These are phyloP conservation scores for Hericium erinaceus DNA, from an alignment of 768 basidiomycete genomes.

Conservation along the genomic window DNA sequence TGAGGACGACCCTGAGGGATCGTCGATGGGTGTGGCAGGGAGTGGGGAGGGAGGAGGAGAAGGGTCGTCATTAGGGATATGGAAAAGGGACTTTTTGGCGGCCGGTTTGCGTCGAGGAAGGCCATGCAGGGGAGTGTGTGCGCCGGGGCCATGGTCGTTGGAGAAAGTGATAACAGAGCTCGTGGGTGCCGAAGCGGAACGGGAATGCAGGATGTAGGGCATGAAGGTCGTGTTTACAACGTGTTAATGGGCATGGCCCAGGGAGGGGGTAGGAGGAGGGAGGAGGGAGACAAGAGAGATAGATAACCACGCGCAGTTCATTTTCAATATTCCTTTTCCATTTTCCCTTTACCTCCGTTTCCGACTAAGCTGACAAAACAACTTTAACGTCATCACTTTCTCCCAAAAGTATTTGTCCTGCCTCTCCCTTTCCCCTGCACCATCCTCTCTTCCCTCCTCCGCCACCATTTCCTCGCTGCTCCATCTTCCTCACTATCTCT, in stretches of 20 bases:
- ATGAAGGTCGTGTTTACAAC: conserved; percentile 2
- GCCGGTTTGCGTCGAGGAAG: conserved; percentile 1
- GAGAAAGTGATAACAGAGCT: conserved; percentile 8
- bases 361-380: background rate
- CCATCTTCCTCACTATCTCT: background rate
- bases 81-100: conserved; percentile 10
- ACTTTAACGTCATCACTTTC: background rate
- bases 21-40: background rate
- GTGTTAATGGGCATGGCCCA: no score
- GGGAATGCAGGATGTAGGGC: conserved; percentile 13
- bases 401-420: no score
- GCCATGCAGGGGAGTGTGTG: conserved; percentile 7
- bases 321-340: background rate
- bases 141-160: conserved; percentile 9
- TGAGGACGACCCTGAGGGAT: background rate
- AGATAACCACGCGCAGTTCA: background rate
- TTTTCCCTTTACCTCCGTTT: background rate
- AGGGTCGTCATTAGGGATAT: conserved; percentile 10
- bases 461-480: background rate
- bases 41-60: conserved; percentile 9
- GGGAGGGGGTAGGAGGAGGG: no score
- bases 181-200: background rate
- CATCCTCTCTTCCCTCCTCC: no score
- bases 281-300: no score
- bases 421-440: no score